Conservation (phyloP, 1,139 yeast genomes). For the Zygoascus sp. region DNA sequence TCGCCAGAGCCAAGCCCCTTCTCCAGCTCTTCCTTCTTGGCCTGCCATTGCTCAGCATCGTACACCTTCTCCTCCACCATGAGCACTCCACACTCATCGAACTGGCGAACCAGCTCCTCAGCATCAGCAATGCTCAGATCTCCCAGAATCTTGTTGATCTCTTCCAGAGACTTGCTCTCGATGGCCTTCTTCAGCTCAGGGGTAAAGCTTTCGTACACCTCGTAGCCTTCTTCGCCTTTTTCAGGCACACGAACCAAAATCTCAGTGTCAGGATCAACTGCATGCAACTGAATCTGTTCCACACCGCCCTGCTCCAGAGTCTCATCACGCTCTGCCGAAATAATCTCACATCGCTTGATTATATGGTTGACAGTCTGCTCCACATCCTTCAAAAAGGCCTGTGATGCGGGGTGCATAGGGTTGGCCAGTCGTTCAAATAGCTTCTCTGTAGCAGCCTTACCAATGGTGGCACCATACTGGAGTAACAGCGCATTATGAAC, state of each 20-base stretch:
- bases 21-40: slow-evolving; percentile 17
- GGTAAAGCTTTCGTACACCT: slow-evolving; percentile 55
- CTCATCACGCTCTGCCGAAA: slow-evolving; percentile 41
- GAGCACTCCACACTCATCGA: slow-evolving; percentile 79
- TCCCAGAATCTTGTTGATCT: slow-evolving; percentile 79
- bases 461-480: slow-evolving; percentile 53
- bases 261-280: slow-evolving; percentile 80
- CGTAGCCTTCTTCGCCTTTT: slow-evolving; percentile 43
- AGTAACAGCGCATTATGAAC: slow-evolving; percentile 77
- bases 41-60: slow-evolving; percentile 58
- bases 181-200: slow-evolving; percentile 68
- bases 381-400: slow-evolving; percentile 70
- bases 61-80: slow-evolving; percentile 75
- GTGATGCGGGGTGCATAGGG: slow-evolving; percentile 52
- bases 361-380: slow-evolving; percentile 69
- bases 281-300: slow-evolving; percentile 79
- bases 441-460: slow-evolving; percentile 55
- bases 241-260: slow-evolving; percentile 70
- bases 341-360: slow-evolving; percentile 62
- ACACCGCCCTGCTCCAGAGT: slow-evolving; percentile 52
- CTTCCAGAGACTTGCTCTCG: slow-evolving; percentile 65
- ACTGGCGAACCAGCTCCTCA: slow-evolving; percentile 64
- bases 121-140: slow-evolving; percentile 74
- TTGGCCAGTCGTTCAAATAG: slow-evolving; percentile 66
- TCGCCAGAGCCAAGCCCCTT: slow-evolving; percentile 11